Evolutionary conservation across 495 filamentous ascomycete species (phyloP).

Genomic region (Lophium mytilinum): DNA sequence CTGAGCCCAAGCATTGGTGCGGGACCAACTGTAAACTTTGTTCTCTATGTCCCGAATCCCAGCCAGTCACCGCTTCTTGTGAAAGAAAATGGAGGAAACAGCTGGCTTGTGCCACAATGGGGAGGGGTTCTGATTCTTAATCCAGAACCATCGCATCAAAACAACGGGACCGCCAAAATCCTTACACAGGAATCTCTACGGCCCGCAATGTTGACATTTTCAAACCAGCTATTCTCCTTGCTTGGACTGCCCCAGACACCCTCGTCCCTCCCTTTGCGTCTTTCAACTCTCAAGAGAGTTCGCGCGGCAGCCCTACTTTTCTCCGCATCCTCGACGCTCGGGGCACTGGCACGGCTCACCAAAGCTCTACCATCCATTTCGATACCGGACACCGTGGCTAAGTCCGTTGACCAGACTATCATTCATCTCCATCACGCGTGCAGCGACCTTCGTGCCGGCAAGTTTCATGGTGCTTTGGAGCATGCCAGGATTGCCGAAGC

Average conservation of each 20-base stretch:
- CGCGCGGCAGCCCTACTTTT: conserved; percentile 79
- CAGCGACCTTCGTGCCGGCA: conserved; percentile 56
- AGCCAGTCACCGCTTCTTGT: conserved; percentile 57
- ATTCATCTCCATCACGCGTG: conserved; percentile 69
- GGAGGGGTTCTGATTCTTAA: conserved; percentile 82
- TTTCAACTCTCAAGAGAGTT: conserved; percentile 75
- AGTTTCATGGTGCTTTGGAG: conserved; percentile 58
- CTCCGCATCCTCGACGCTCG: conserved; percentile 86
- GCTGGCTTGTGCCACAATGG: conserved; percentile 96
- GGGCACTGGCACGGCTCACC: conserved; percentile 81
- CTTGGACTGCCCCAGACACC: conserved; percentile 79
- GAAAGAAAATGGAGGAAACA: conserved; percentile 64
- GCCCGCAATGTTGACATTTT: conserved; percentile 79
- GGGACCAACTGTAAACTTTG: conserved; percentile 91
- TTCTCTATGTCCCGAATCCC: conserved; percentile 69
- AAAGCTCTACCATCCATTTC: conserved; percentile 81
- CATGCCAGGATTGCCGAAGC: conserved; percentile 77
- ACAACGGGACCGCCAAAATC: conserved; percentile 29
- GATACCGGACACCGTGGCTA: conserved; percentile 78
- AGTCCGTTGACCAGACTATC: conserved; percentile 74
- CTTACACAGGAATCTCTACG: conserved; percentile 56
- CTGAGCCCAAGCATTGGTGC: conserved; percentile 86
- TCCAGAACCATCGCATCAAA: conserved; percentile 32
- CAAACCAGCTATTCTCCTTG: conserved; percentile 82
- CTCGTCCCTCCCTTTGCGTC: conserved; percentile 68